Base-by-base conservation (phyloP, 164 flowering plant genomes). In the Magnolia officinalis region DNA sequence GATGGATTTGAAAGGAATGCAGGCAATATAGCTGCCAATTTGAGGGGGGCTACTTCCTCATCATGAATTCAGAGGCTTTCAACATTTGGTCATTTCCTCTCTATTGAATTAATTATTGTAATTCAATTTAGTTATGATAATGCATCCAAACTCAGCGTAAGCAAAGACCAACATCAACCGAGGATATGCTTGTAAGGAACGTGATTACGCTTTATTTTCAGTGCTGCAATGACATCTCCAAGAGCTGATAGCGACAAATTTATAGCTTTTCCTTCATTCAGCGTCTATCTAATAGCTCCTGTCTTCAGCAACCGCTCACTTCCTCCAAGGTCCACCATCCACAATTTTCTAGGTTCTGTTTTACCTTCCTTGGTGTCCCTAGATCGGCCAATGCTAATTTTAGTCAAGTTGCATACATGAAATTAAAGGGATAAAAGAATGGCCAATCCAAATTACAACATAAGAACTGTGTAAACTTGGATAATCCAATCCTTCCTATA, bases 251-350 rank as follows among this genome's bases (percentile, higher is more conserved):
- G 91, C 31, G 94, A 91, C 37, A 93, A 91, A 85, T 93, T 93
- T 76, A 93, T 93, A 72, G 96, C 92, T 72, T 87, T 82, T 31
- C 98, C 98, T 82, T 93, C 96, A 71, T 93, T 94, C 21, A 93
- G 85, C 20, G 91, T 91, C 75, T 84, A 90, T 67, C 98, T 96
- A 29, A 84, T 85, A 1, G 98, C 98, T 80, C 93, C 90, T 1
- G 94, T 93, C 87, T 93, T 93, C 81, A 93, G 70, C 45, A 90
- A 61, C 6, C 96, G 81, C 78, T 91, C 98, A 73, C 93, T 93
- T 66, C 98, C 98, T 78, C 98, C 98, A 80, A 93, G 98, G 80
- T 93, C 98, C 73, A 91, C 90, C 98, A 93, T 88, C 95, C 96
- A 91, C 72, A 91, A 72, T 84, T 91, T 91, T 87, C 90, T 88